phyloP scores from a whole-genome alignment of 2,329 filamentous ascomycete genomes.

The Ophiostoma novo-ulmi region DNA sequence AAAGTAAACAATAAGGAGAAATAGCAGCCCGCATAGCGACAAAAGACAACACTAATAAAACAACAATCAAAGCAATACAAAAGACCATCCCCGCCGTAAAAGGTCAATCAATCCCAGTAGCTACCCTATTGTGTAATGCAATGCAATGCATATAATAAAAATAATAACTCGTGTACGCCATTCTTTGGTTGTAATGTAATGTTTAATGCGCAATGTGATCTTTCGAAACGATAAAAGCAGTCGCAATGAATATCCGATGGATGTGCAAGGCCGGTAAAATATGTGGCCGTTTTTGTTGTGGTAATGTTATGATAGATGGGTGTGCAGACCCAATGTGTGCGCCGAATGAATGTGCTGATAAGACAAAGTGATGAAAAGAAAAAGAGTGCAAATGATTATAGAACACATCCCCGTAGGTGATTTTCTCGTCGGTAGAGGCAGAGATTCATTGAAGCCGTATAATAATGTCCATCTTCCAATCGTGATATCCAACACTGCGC shows the following conservation, averaged over 20 bases:
- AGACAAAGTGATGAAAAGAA: not conserved
- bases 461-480: not conserved
- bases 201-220: conserved; percentile 5
- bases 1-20: conserved; percentile 12
- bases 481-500: not conserved
- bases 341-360: not conserved
- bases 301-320: not conserved
- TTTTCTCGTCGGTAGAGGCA: not conserved
- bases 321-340: not conserved
- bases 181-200: conserved; percentile 13
- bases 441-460: not conserved
- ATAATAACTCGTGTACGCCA: conserved; percentile 13
- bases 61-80: conserved; percentile 10
- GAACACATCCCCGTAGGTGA: not conserved
- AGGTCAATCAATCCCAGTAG: conserved; percentile 13
- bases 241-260: conserved; percentile 1
- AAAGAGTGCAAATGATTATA: not conserved
- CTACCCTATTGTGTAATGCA: conserved; percentile 9
- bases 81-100: conserved; percentile 12
- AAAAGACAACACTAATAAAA: conserved; percentile 9
- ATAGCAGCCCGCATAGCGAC: not conserved
- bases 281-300: conserved; percentile 5
- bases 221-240: not conserved
- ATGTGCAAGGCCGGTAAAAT: conserved; percentile 3
- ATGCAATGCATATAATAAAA: conserved; percentile 13